Evolutionary conservation across 2,329 filamentous ascomycete species (phyloP).

Genomic region (Penicillium sp.): DNA sequence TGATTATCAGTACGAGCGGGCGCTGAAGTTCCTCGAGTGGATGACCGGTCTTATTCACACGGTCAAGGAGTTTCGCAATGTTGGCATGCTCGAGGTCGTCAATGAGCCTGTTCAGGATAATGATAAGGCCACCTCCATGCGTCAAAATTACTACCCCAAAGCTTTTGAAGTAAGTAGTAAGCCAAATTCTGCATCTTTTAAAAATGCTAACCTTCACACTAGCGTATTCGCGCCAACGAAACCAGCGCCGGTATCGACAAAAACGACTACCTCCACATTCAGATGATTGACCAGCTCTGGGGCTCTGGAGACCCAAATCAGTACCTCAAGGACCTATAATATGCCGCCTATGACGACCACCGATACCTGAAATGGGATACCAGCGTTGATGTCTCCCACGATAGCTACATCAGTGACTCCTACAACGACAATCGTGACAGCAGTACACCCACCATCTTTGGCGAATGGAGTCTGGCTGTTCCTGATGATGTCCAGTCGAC

Average conservation of each 20-base stretch:
- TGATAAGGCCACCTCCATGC: slow-evolving; percentile 44
- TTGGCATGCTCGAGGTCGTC: slow-evolving; percentile 65
- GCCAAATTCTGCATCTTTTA: not conserved
- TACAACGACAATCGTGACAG: slow-evolving; percentile 3
- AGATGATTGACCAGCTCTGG: slow-evolving; percentile 62
- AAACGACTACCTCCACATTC: slow-evolving; percentile 59
- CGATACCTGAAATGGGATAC: slow-evolving; percentile 64
- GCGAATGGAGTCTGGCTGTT: slow-evolving; percentile 3
- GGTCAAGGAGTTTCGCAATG: slow-evolving; percentile 57
- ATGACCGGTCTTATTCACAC: slow-evolving; percentile 60
- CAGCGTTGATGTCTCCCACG: slow-evolving; percentile 52
- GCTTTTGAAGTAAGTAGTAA: slow-evolving; percentile 46
- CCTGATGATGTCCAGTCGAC: slow-evolving; percentile 50
- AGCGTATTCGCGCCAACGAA: slow-evolving; percentile 59
- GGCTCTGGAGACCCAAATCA: slow-evolving; percentile 61
- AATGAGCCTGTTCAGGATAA: slow-evolving; percentile 61
- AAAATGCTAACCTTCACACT: not conserved
- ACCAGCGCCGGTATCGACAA: slow-evolving; percentile 49
- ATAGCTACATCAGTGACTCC: slow-evolving; percentile 48
- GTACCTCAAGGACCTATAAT: slow-evolving; percentile 51
- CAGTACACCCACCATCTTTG: not conserved
- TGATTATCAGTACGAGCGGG: slow-evolving; percentile 63
- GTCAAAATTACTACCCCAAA: slow-evolving; percentile 56
- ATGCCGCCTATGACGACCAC: slow-evolving; percentile 64
- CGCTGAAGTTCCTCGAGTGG: slow-evolving; percentile 62